Evolutionary conservation across 345 rosid genomes (phyloP).

Genomic region (Heritiera littoralis): DNA sequence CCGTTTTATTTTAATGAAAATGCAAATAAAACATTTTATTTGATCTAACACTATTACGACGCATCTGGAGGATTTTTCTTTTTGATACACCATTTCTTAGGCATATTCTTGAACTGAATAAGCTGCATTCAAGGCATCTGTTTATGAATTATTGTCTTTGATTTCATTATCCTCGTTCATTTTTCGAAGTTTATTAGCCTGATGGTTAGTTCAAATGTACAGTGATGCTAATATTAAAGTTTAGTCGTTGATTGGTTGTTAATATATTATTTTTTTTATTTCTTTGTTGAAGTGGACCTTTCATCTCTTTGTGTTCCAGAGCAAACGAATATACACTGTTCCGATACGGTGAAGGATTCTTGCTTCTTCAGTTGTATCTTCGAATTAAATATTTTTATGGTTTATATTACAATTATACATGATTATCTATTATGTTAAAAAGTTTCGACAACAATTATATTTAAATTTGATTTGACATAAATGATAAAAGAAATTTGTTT

Average conservation of each 20-base stretch:
- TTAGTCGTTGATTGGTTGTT: background rate
- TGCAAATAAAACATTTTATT: background rate
- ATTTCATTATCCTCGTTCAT: background rate
- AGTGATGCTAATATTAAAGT: background rate
- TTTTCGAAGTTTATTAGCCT: background rate
- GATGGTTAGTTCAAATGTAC: background rate
- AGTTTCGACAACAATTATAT: too few relatives aligned
- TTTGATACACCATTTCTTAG: background rate
- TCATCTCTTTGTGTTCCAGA: constrained; percentile 71
- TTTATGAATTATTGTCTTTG: background rate
- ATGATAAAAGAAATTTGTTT: too few relatives aligned
- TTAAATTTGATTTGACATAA: too few relatives aligned
- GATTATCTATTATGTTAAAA: too few relatives aligned
- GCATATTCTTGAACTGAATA: background rate
- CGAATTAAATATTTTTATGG: too few relatives aligned
- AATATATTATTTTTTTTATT: constrained; percentile 35
- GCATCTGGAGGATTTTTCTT: background rate
- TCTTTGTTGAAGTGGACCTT: too few relatives aligned
- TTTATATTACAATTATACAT: too few relatives aligned
- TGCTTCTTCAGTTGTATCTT: constrained; percentile 75
- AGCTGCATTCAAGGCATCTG: background rate
- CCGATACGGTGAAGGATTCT: constrained; percentile 80
- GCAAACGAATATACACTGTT: constrained; percentile 73
- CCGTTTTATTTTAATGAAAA: background rate
- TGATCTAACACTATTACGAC: background rate